phyloP scores from a whole-genome alignment of 805 yeast species.

The Starmerella bombi region DNA sequence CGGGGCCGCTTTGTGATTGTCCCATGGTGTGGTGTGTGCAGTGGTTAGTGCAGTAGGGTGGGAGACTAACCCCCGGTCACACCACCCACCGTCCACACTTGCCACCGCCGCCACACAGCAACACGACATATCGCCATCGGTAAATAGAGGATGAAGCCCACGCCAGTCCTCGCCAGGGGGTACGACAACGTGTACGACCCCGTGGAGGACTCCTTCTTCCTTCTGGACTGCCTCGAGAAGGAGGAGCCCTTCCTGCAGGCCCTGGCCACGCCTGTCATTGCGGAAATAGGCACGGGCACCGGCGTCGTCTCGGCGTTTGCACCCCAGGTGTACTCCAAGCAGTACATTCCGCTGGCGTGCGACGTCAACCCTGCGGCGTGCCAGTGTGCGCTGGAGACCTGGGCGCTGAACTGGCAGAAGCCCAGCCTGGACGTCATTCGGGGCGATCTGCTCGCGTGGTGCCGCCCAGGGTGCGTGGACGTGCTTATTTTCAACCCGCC shows the following conservation, averaged over 20 bases:
- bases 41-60: too few species aligned
- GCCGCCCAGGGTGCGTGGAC: constrained; percentile 39
- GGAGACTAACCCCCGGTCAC: too few species aligned
- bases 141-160: constrained; percentile 12
- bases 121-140: too few species aligned
- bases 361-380: constrained; percentile 79
- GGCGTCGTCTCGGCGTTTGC: constrained; percentile 78
- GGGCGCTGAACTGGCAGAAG: constrained; percentile 23
- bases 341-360: constrained; percentile 42
- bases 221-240: constrained; percentile 66
- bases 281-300: constrained; percentile 86
- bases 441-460: constrained; percentile 33
- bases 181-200: constrained; percentile 65
- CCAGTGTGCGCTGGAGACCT: constrained; percentile 36
- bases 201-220: constrained; percentile 77
- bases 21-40: constrained; percentile 20
- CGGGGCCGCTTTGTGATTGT: constrained; percentile 23
- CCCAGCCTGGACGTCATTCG: constrained; percentile 45
- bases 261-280: constrained; percentile 38
- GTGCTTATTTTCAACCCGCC: constrained; percentile 87
- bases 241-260: constrained; percentile 32
- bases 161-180: constrained; percentile 12
- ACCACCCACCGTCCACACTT: too few species aligned
- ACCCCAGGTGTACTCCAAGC: constrained; percentile 40
- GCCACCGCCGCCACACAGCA: too few species aligned